A percentile compares a stretch with the other conserved stretches of the same genome.
Evolutionary conservation across 2,329 filamentous ascomycete genomes (phyloP).

Genomic region (Thermothelomyces thermophilus): DNA sequence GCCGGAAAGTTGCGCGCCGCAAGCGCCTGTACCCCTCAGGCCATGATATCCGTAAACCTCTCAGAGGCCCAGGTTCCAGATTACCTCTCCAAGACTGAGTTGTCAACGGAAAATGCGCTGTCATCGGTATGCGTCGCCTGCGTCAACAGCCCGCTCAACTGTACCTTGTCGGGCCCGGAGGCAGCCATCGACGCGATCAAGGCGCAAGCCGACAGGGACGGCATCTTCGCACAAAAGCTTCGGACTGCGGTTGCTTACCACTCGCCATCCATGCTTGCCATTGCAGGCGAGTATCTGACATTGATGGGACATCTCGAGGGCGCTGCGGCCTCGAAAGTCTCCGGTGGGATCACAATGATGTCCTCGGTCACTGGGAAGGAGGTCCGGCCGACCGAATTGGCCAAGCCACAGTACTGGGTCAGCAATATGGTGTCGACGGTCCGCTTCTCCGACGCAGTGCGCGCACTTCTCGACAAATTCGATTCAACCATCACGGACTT

Average conservation of each 20-base stretch:
- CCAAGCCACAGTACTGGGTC: background rate
- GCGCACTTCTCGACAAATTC: background rate
- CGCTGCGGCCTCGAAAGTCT: background rate
- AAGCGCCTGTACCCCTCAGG: no score
- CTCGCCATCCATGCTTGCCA: conserved; percentile 1
- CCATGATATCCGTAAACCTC: conserved; percentile 26
- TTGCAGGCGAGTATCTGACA: background rate
- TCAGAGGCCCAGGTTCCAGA: background rate
- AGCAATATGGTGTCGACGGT: background rate
- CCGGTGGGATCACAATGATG: no score
- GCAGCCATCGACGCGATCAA: conserved; percentile 25
- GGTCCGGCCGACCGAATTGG: background rate
- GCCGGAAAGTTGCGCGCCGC: background rate
- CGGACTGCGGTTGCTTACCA: conserved; percentile 33
- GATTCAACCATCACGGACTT: background rate
- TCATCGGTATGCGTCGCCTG: conserved; percentile 27
- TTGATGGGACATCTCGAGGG: background rate
- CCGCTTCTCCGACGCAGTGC: background rate
- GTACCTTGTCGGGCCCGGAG: conserved; percentile 28
- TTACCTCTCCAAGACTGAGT: conserved; percentile 12
- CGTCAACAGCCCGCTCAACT: conserved; percentile 30
- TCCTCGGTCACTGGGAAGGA: background rate
- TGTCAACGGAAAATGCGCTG: conserved; percentile 22
- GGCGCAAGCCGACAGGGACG: background rate
- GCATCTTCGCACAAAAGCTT: conserved; percentile 13